These are phyloP conservation scores for Jaapia argillacea DNA, from an alignment of 768 basidiomycete genomes.

Conservation along the genomic window DNA sequence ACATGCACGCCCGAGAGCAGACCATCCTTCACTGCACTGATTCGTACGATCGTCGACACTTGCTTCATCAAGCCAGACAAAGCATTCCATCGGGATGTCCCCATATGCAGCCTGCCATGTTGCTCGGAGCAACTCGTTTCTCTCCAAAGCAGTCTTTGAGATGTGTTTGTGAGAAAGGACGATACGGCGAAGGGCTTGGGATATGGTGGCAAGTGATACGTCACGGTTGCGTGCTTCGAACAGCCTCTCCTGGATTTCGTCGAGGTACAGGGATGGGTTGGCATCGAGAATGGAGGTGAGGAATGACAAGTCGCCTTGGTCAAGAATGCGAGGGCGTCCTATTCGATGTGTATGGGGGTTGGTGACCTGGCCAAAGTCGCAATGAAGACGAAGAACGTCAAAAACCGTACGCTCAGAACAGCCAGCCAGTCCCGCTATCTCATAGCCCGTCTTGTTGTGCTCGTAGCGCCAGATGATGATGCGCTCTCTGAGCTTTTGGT, in stretches of 20 bases:
- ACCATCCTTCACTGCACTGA: conserved; percentile 6
- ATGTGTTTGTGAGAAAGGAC: conserved; percentile 18
- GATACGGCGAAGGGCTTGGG: conserved; percentile 11
- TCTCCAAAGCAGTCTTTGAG: conserved; percentile 15
- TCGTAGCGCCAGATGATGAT: background rate
- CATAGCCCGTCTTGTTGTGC: background rate
- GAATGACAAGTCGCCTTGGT: conserved; percentile 13
- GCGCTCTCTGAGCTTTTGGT: no score
- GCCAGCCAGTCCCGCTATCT: background rate
- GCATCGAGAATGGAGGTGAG: conserved; percentile 13
- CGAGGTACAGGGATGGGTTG: conserved; percentile 20
- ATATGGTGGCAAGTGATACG: conserved; percentile 22
- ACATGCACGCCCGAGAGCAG: conserved; percentile 5
- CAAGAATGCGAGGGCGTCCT: conserved; percentile 11
- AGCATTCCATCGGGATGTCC: conserved; percentile 6
- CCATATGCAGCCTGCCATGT: conserved; percentile 15
- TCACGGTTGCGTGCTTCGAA: conserved; percentile 9
- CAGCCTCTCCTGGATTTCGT: conserved; percentile 22
- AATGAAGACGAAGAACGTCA: conserved; percentile 10
- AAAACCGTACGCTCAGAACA: conserved; percentile 6
- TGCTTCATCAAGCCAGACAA: conserved; percentile 11
- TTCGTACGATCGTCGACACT: conserved; percentile 8
- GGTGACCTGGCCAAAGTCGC: conserved; percentile 7
- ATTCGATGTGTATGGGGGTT: conserved; percentile 12
- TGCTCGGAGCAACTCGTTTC: conserved; percentile 18